Evolutionary conservation across 1,139 yeast genomes (phyloP), one percentile per base, ranked within the genome.

Genomic region (Magnusiomyces paraingens): DNA sequence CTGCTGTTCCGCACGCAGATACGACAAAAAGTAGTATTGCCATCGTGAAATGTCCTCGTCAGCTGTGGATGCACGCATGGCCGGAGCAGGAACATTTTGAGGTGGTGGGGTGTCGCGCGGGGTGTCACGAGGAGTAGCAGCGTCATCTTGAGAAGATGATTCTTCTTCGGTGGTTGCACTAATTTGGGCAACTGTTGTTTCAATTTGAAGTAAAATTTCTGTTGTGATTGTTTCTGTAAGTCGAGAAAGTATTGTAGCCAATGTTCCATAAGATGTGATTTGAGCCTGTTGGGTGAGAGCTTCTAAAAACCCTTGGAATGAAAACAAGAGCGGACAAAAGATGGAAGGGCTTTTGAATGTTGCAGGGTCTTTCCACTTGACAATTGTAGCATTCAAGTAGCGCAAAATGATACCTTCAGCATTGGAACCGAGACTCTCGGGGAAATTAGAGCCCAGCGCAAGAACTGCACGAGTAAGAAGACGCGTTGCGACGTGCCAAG

Each of bases 401-500:
- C 55, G 41, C n/a, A 55, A 48, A 2, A 51, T 43, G n/a, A 29
- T 12, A 2, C 21, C 44, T 20, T 52, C 53, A 5, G 39, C 35
- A 1, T 45, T 38, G 1, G 51, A 10, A 15, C 18, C 32, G 18
- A 49, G 39, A 5, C 29, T 66, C 60, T 14, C 68, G 60, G 43
- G 29, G 73, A 82, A 76, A 1, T 77, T 76, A 20, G 68, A 61
- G 6, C 71, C 71, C 3, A 72, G 62, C 22, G 59, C 61, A 5
- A 72, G 55, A 32, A 76, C 59, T 1, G 74, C 75, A 8, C 61
- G 58, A 3, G 72, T 65, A 65, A 78, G 64, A 21, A 68, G 57
- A 57, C 69, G 70, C 17, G 79, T 70, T 18, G 75, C 67, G 49
- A 70, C 63, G 59, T 74, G 78, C 76, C 80, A 74, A 1, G 77